phyloP scores from a whole-genome alignment of 225 moss, liverwort and hornwort genomes.

The Polytrichum commune region DNA sequence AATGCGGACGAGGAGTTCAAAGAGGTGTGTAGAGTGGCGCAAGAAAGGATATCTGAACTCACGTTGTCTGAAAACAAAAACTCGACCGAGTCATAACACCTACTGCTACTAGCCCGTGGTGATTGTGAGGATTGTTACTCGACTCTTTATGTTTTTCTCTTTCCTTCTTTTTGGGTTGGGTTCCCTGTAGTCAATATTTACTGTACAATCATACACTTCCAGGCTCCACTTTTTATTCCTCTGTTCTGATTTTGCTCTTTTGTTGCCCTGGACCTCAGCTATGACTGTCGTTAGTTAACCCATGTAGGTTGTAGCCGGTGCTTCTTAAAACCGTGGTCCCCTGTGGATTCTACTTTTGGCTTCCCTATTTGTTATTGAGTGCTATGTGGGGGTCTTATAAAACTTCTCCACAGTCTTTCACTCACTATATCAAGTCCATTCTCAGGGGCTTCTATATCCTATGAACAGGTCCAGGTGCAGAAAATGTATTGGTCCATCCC shows the following conservation, averaged over 20 bases:
- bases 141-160: conserved; percentile 7
- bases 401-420: conserved; percentile 1
- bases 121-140: conserved; percentile 3
- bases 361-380: background rate
- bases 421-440: background rate
- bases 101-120: background rate
- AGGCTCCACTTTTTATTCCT: conserved; percentile 11
- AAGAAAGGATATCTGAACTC: conserved; percentile 50
- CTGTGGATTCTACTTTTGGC: conserved; percentile 1
- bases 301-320: too few species aligned
- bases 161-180: conserved; percentile 41
- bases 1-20: conserved; percentile 59
- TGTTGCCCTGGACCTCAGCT: background rate
- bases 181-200: conserved; percentile 35
- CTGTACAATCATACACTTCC: conserved; percentile 36
- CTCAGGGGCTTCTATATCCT: background rate
- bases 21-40: conserved; percentile 56
- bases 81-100: conserved; percentile 37
- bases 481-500: background rate
- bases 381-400: background rate
- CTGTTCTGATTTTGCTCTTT: background rate
- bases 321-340: background rate
- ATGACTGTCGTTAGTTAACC: too few species aligned
- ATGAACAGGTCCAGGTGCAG: conserved; percentile 1
- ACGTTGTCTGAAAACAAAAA: conserved; percentile 36